Percentiles rank a stretch among this genome's conserved stretches.
phyloP scores from a whole-genome alignment of 768 basidiomycete genomes.

The Daedalea quercina region DNA sequence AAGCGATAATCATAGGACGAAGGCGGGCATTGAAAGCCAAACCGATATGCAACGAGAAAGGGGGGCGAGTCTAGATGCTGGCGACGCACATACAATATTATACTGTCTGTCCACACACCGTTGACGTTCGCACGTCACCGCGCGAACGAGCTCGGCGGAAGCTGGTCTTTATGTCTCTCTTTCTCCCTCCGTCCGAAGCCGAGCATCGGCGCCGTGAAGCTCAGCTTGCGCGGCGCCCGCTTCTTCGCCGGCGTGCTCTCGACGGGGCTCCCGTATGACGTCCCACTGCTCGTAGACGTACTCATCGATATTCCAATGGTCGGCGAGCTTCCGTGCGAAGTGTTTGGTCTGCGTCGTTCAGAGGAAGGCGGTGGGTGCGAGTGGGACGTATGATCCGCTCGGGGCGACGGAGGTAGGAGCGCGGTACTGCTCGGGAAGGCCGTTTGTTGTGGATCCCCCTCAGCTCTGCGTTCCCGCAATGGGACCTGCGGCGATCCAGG shows the following conservation, averaged over 20 bases:
- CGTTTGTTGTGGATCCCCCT: neutral
- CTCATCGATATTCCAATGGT: slow-evolving; percentile 6
- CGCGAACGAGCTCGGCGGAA: slow-evolving; percentile 8
- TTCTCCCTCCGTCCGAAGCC: slow-evolving; percentile 47
- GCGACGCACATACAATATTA: neutral
- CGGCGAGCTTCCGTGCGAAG: neutral
- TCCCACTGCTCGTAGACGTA: slow-evolving; percentile 10
- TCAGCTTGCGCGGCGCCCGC: slow-evolving; percentile 57
- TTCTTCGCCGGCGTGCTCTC: slow-evolving; percentile 19
- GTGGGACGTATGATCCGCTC: neutral
- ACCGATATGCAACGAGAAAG: slow-evolving; percentile 6
- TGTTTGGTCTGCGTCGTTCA: neutral
- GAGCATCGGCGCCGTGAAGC: slow-evolving; percentile 53
- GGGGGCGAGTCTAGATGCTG: neutral
- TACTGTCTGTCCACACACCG: neutral
- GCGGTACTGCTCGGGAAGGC: neutral
- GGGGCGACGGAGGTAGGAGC: neutral
- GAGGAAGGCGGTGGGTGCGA: neutral
- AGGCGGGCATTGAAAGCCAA: slow-evolving; percentile 3
- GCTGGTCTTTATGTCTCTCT: slow-evolving; percentile 36
- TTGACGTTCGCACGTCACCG: neutral
- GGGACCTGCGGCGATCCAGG: slow-evolving; percentile 10
- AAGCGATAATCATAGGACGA: slow-evolving; percentile 10
- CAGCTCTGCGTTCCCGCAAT: neutral
- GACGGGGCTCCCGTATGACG: slow-evolving; percentile 8